Percentiles rank a stretch among this genome's conserved stretches.
These are phyloP conservation scores for Vitis rupestris DNA, from an alignment of 164 flowering plant genomes.

Conservation along the genomic window DNA sequence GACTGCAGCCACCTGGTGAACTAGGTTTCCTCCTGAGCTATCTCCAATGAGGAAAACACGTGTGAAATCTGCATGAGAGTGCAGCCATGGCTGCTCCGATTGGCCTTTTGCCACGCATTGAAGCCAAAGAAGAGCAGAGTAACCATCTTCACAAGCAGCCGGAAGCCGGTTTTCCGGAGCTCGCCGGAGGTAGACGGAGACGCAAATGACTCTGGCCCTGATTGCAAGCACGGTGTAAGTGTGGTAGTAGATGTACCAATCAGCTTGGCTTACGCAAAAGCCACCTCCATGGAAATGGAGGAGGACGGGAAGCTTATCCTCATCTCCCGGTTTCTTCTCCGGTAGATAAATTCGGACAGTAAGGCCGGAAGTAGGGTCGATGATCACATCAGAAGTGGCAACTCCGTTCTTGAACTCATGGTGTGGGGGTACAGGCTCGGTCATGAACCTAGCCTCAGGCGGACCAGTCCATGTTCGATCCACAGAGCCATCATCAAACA, in stretches of 20 bases:
- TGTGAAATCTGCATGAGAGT: conserved; percentile 42
- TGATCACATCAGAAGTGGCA: conserved; percentile 42
- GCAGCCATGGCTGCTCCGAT: conserved; percentile 41
- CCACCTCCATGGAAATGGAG: conserved; percentile 88
- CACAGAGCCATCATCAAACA: conserved; percentile 65
- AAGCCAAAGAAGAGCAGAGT: conserved; percentile 63
- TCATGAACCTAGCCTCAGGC: conserved; percentile 57
- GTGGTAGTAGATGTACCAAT: conserved; percentile 67
- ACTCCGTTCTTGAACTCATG: conserved; percentile 56
- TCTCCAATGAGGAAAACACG: conserved; percentile 80
- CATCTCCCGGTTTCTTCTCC: conserved; percentile 13
- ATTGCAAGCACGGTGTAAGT: conserved; percentile 50
- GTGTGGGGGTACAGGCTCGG: conserved; percentile 49
- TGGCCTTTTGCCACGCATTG: conserved; percentile 33
- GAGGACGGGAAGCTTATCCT: conserved; percentile 48
- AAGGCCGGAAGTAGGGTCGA: conserved; percentile 30
- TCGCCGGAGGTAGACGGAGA: conserved; percentile 54
- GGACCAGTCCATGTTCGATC: conserved; percentile 79
- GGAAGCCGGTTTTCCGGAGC: conserved; percentile 88
- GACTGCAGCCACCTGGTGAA: conserved; percentile 63
- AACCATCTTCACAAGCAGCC: conserved; percentile 60
- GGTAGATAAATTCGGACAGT: conserved; percentile 60
- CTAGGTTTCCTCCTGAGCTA: conserved; percentile 82
- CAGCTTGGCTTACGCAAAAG: conserved; percentile 71
- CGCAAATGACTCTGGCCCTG: conserved; percentile 34